Conservation (phyloP, 495 filamentous ascomycete species). For the Aspergillus cavernicola region DNA sequence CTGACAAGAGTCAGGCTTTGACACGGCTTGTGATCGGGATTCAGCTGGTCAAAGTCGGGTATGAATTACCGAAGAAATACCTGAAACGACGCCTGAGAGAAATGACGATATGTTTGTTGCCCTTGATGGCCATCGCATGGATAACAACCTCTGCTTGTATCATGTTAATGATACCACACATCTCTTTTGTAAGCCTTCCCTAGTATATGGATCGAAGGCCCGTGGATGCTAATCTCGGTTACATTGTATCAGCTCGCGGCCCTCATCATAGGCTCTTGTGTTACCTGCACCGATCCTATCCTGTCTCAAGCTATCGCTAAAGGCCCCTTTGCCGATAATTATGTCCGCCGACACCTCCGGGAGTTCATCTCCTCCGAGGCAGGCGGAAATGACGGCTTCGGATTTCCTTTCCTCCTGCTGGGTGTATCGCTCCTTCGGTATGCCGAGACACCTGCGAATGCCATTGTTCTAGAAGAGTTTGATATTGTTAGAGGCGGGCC, state of each 20-base stretch:
- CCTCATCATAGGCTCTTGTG: slow-evolving; percentile 58
- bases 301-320: slow-evolving; percentile 60
- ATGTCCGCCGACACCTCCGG: slow-evolving; percentile 52
- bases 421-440: slow-evolving; percentile 53
- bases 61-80: slow-evolving; percentile 34
- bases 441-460: slow-evolving; percentile 34
- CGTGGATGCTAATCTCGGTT: slow-evolving; percentile 17
- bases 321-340: slow-evolving; percentile 59
- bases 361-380: slow-evolving; percentile 61
- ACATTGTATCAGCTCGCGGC: slow-evolving; percentile 42
- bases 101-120: slow-evolving; percentile 36
- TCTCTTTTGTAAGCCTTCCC: slow-evolving; percentile 29
- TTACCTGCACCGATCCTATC: slow-evolving; percentile 60
- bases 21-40: slow-evolving; percentile 53
- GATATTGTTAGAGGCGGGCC: slow-evolving; percentile 21
- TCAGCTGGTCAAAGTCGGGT: slow-evolving; percentile 42
- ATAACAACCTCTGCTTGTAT: slow-evolving; percentile 35
- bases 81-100: slow-evolving; percentile 24
- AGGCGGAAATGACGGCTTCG: slow-evolving; percentile 59
- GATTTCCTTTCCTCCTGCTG: slow-evolving; percentile 56
- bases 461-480: slow-evolving; percentile 19
- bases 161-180: slow-evolving; percentile 29
- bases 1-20: slow-evolving; percentile 30
- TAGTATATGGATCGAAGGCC: not conserved
- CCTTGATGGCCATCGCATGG: slow-evolving; percentile 38